A percentile compares a stretch with the other conserved stretches of the same genome.
Conservation (phyloP, 352 stramenopile species). For the Aphanomyces astaci region DNA sequence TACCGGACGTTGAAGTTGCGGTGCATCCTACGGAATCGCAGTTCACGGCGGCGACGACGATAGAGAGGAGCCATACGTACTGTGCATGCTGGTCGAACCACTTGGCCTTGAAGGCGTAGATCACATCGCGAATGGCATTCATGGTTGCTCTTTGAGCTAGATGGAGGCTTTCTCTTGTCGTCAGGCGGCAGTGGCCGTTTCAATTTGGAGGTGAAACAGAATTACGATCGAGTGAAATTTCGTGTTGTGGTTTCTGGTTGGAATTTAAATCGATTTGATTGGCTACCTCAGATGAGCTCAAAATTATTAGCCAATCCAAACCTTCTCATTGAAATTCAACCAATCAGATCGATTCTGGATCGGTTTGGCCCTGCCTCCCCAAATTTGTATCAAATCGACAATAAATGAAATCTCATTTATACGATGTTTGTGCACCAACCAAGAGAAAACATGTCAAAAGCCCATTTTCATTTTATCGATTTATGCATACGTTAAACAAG, state of each 20-base stretch:
- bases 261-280: too few relatives aligned
- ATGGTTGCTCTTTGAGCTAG: constrained; percentile 25
- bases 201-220: neutral
- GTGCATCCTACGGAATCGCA: constrained; percentile 41
- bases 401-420: too few relatives aligned
- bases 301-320: too few relatives aligned
- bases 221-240: neutral
- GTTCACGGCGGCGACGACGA: neutral
- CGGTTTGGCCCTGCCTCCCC: too few relatives aligned
- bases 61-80: constrained; percentile 26
- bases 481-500: neutral
- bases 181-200: neutral
- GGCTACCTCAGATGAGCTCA: too few relatives aligned
- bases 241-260: too few relatives aligned
- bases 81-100: constrained; percentile 75
- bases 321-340: too few relatives aligned
- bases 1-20: constrained; percentile 73
- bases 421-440: too few relatives aligned
- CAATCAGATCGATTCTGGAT: too few relatives aligned
- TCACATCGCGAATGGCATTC: constrained; percentile 56
- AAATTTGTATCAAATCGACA: too few relatives aligned
- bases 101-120: constrained; percentile 76
- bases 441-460: too few relatives aligned
- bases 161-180: neutral
- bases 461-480: too few relatives aligned